Percentiles rank a stretch among this genome's conserved stretches.
Conservation (phyloP, 2,329 filamentous ascomycete genomes). For the Ambrosiella cleistominuta region DNA sequence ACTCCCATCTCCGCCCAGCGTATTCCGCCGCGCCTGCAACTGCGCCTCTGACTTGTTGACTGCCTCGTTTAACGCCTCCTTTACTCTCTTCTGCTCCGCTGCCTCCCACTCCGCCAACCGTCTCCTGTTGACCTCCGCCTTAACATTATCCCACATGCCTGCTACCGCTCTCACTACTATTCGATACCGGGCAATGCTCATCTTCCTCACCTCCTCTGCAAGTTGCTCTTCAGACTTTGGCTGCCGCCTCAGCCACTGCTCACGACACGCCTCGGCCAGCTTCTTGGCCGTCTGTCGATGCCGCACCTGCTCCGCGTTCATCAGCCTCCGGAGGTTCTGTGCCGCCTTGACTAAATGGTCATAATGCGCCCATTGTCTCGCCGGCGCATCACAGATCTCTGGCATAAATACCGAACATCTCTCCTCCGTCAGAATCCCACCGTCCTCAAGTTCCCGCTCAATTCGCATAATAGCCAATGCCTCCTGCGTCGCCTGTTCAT, state of each 20-base stretch:
- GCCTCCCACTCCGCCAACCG: conserved; percentile 46
- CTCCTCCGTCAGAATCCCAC: conserved; percentile 54
- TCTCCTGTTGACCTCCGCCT: conserved; percentile 39
- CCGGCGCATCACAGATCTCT: conserved; percentile 54
- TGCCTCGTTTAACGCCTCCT: conserved; percentile 54
- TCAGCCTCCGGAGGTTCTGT: conserved; percentile 60
- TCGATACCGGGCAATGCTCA: conserved; percentile 51
- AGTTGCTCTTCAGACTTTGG: conserved; percentile 67
- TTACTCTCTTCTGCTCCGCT: conserved; percentile 45
- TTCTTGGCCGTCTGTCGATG: conserved; percentile 65
- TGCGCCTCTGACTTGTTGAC: conserved; percentile 55
- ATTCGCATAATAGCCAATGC: conserved; percentile 52
- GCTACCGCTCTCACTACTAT: conserved; percentile 43
- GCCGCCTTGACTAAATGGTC: conserved; percentile 73
- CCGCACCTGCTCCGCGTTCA: conserved; percentile 59
- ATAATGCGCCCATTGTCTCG: conserved; percentile 65
- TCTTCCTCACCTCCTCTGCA: conserved; percentile 55
- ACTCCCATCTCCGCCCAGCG: conserved; percentile 31
- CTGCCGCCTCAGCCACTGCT: conserved; percentile 56
- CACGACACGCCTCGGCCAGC: conserved; percentile 59
- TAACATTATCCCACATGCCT: conserved; percentile 49
- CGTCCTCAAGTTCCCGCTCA: conserved; percentile 54
- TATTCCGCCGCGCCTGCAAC: conserved; percentile 35
- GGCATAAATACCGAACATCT: conserved; percentile 57
- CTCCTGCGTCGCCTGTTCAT: conserved; percentile 48